These are phyloP conservation scores for Pleodorina starrii DNA, from an alignment of 139 green algal species.

Conservation along the genomic window DNA sequence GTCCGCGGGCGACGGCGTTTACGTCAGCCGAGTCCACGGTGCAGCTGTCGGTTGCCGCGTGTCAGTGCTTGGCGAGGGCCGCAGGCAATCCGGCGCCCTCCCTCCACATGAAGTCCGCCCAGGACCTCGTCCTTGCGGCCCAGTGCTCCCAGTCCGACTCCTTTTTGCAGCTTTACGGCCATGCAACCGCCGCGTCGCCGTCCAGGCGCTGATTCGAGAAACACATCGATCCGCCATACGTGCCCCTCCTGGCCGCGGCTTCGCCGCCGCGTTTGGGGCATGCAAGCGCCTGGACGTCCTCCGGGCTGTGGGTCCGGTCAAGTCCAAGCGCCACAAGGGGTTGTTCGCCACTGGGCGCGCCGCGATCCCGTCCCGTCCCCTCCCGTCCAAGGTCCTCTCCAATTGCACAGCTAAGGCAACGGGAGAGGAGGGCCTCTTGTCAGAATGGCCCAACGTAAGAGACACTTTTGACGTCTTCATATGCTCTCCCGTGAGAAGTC, in stretches of 20 bases:
- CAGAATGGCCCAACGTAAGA: background rate
- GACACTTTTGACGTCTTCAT: background rate
- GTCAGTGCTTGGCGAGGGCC: background rate
- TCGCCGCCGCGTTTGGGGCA: background rate
- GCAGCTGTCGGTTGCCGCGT: constrained; percentile 1
- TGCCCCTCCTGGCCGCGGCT: background rate
- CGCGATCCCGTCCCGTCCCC: constrained; percentile 25
- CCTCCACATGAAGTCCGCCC: constrained; percentile 13
- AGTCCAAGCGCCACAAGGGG: constrained; percentile 23
- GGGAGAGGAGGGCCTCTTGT: constrained; percentile 37
- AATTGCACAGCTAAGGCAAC: constrained; percentile 24
- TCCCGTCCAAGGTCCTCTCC: constrained; percentile 38
- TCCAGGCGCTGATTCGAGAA: background rate
- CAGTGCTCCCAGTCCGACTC: constrained; percentile 3
- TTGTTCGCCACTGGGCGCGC: background rate
- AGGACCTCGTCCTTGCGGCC: background rate
- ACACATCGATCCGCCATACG: background rate
- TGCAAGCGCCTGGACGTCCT: constrained; percentile 24
- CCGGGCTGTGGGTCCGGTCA: background rate
- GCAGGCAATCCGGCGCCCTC: background rate
- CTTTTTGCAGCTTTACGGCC: background rate
- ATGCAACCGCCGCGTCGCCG: background rate
- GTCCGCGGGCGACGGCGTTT: constrained; percentile 19
- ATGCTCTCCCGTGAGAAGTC: background rate
- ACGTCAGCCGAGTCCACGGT: constrained; percentile 20